phyloP scores from a whole-genome alignment of 768 basidiomycete species.

The Saitozyma sp. region DNA sequence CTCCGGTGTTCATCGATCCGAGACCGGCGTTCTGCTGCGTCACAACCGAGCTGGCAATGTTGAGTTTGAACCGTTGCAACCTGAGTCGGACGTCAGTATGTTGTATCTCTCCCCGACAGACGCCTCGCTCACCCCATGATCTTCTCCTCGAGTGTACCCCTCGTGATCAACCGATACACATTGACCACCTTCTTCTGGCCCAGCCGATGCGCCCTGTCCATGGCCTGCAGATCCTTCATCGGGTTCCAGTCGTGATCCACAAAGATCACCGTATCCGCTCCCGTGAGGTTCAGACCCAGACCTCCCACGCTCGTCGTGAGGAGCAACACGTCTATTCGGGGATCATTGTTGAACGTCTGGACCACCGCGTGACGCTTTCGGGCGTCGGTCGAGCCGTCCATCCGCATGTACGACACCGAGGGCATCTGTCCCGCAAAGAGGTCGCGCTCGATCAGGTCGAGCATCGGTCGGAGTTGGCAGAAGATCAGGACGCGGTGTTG shows the following conservation, averaged over 20 bases:
- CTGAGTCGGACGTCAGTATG: slow-evolving; percentile 55
- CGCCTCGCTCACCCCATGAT: slow-evolving; percentile 88
- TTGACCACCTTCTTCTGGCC: slow-evolving; percentile 99
- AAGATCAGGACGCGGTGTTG: slow-evolving; percentile 99
- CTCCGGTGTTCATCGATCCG: slow-evolving; percentile 93
- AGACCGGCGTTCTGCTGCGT: slow-evolving; percentile 96
- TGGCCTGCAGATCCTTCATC: slow-evolving; percentile 98
- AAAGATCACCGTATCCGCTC: slow-evolving; percentile 98
- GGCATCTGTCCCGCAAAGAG: slow-evolving; percentile 92
- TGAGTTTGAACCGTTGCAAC: slow-evolving; percentile 96
- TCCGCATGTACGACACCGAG: slow-evolving; percentile 94
- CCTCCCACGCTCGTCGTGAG: slow-evolving; percentile 97
- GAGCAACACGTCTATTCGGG: slow-evolving; percentile 92
- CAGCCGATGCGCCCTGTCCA: slow-evolving; percentile 97
- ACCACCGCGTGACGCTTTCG: slow-evolving; percentile 94
- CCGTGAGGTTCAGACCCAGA: slow-evolving; percentile 89
- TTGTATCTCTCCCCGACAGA: not conserved
- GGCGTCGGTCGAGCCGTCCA: slow-evolving; percentile 89
- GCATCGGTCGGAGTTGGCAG: slow-evolving; percentile 99
- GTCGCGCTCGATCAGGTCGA: slow-evolving; percentile 93
- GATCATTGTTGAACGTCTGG: slow-evolving; percentile 96
- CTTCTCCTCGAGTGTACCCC: slow-evolving; percentile 96
- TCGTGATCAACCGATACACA: slow-evolving; percentile 94
- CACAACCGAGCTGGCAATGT: slow-evolving; percentile 93
- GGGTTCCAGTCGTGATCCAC: slow-evolving; percentile 99